Conservation (phyloP, 768 basidiomycete species). For the Boletus edulis region DNA sequence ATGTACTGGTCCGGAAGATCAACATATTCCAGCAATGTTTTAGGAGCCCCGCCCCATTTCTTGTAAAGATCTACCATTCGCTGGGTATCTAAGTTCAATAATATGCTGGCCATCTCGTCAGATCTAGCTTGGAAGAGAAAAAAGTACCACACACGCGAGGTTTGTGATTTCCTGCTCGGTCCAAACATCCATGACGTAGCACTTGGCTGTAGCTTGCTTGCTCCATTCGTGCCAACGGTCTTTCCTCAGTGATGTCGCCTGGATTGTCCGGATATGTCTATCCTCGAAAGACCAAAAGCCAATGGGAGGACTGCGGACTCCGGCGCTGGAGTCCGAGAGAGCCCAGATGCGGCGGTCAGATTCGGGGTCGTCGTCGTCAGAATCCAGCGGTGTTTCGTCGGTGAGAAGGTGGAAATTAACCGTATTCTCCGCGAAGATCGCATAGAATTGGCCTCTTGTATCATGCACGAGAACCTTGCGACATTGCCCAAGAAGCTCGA, state of each 20-base stretch:
- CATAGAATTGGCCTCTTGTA: neutral
- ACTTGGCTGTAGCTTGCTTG: neutral
- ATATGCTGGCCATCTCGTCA: neutral
- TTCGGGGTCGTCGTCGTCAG: too few species aligned
- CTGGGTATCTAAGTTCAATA: neutral
- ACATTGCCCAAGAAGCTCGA: too few species aligned
- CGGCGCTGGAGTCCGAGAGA: neutral
- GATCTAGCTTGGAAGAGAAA: neutral
- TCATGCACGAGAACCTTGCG: too few species aligned
- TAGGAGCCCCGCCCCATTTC: neutral
- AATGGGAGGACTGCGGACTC: neutral
- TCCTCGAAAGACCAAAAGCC: neutral
- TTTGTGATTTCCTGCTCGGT: neutral
- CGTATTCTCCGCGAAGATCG: neutral
- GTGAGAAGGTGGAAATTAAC: neutral
- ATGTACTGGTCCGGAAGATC: neutral
- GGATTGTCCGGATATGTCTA: neutral
- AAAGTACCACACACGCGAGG: neutral
- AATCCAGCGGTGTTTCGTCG: neutral
- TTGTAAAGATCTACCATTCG: neutral
- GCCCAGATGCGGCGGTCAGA: neutral
- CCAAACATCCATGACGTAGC: constrained; percentile 4
- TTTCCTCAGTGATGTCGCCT: neutral
- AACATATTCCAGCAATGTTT: too few species aligned
- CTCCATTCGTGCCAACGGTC: neutral